A percentile compares a stretch with the other conserved stretches of the same genome.
Evolutionary conservation across 768 basidiomycete species (phyloP).

Genomic region (Boletus insuetus): DNA sequence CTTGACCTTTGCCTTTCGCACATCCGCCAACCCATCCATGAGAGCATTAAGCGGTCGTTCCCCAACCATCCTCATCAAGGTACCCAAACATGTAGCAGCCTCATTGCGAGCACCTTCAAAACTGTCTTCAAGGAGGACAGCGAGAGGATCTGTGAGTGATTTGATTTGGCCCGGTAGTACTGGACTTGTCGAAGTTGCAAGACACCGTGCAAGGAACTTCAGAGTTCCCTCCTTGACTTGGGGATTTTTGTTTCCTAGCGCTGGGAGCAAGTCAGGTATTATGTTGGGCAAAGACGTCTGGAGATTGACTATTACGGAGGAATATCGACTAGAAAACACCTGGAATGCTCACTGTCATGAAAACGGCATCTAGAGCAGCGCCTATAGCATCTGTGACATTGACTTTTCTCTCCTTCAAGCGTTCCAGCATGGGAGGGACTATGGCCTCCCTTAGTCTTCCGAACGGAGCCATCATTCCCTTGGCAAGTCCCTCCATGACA

Average conservation of each 20-base stretch:
- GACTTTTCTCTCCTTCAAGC: slow-evolving; percentile 91
- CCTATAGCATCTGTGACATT: slow-evolving; percentile 90
- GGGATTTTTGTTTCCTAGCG: slow-evolving; percentile 88
- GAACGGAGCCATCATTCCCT: slow-evolving; percentile 74
- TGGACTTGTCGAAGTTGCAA: slow-evolving; percentile 66
- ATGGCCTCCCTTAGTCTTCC: slow-evolving; percentile 68
- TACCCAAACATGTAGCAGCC: slow-evolving; percentile 85
- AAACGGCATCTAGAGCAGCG: slow-evolving; percentile 84
- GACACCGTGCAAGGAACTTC: slow-evolving; percentile 79
- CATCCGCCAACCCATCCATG: slow-evolving; percentile 81
- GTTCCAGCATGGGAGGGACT: slow-evolving; percentile 76
- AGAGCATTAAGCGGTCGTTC: slow-evolving; percentile 86
- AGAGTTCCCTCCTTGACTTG: slow-evolving; percentile 93
- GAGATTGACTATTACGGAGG: slow-evolving; percentile 1
- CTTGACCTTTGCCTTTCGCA: slow-evolving; percentile 89
- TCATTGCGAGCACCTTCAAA: slow-evolving; percentile 87
- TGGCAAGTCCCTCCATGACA: slow-evolving; percentile 82
- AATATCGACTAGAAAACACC: not conserved
- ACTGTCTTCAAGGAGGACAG: slow-evolving; percentile 78
- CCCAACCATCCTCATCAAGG: slow-evolving; percentile 95
- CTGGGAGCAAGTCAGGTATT: slow-evolving; percentile 74
- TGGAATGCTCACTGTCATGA: slow-evolving; percentile 62
- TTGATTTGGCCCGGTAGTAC: slow-evolving; percentile 78
- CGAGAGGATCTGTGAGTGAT: slow-evolving; percentile 72
- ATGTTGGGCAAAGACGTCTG: slow-evolving; percentile 81